A percentile compares a stretch with the other conserved stretches of the same genome.
These are phyloP conservation scores for Sugiyamaella castrensis DNA, from an alignment of 1,139 yeast genomes.

Conservation along the genomic window DNA sequence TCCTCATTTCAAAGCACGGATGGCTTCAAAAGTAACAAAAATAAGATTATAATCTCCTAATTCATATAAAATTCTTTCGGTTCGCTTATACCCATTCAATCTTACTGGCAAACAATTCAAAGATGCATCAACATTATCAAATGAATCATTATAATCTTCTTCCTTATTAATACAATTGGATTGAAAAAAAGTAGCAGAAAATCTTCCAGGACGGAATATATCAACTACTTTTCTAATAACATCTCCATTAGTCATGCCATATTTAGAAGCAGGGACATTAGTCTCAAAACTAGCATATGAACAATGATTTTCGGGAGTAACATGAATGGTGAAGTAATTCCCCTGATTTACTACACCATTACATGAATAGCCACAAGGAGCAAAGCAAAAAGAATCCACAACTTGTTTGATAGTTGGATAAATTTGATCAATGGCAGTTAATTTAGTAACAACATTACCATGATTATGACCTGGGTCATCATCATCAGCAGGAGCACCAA, in stretches of 20 bases:
- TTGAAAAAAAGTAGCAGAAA: constrained; percentile 67
- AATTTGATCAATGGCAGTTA: constrained; percentile 58
- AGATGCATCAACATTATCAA: constrained; percentile 15
- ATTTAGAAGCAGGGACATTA: constrained; percentile 56
- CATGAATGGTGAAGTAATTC: constrained; percentile 84
- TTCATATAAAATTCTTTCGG: constrained; percentile 71
- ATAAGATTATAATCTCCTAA: constrained; percentile 53
- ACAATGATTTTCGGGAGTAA: constrained; percentile 93
- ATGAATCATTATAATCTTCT: constrained; percentile 13
- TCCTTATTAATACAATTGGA: constrained; percentile 15
- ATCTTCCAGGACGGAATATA: constrained; percentile 72
- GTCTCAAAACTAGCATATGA: constrained; percentile 96
- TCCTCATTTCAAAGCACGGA: constrained; percentile 15
- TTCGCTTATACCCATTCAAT: constrained; percentile 54
- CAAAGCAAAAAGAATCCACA: constrained; percentile 82
- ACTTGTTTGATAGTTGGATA: constrained; percentile 44
- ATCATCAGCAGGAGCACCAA: constrained; percentile 46
- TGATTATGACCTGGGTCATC: constrained; percentile 76
- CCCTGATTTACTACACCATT: constrained; percentile 63
- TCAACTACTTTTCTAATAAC: constrained; percentile 55
- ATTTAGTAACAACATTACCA: constrained; percentile 65
- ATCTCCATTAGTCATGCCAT: constrained; percentile 46
- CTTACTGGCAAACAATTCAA: constrained; percentile 25
- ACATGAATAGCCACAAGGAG: constrained; percentile 96
- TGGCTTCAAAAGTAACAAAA: constrained; percentile 37